Evolutionary conservation across 2,329 filamentous ascomycete genomes (phyloP).

Genomic region (Metarhizium humberi): DNA sequence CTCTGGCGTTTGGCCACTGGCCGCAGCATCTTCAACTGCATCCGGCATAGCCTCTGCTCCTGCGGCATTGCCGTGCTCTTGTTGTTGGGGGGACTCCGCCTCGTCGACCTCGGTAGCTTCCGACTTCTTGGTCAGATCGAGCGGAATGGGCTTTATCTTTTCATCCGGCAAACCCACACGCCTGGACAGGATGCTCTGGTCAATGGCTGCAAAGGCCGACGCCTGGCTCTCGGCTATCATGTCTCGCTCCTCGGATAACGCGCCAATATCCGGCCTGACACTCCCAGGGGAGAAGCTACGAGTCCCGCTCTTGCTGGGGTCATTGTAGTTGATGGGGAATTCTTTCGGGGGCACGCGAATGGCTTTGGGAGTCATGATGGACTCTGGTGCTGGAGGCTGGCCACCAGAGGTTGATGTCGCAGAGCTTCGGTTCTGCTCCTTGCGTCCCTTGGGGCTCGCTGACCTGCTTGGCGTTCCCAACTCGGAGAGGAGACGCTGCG

Average conservation of each 20-base stretch:
- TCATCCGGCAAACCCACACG: conserved; percentile 39
- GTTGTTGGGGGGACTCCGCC: conserved; percentile 11
- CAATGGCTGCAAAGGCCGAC: conserved; percentile 53
- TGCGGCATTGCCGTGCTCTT: neutral
- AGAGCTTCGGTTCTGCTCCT: conserved; percentile 28
- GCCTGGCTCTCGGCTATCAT: conserved; percentile 37
- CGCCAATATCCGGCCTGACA: conserved; percentile 12
- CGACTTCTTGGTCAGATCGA: conserved; percentile 23
- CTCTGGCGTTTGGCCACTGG: conserved; percentile 1
- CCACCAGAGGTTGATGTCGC: conserved; percentile 21
- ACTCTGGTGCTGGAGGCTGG: conserved; percentile 9
- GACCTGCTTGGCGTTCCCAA: conserved; percentile 44
- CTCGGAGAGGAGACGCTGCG: conserved; percentile 53
- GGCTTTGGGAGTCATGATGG: conserved; percentile 17
- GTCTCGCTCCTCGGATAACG: conserved; percentile 22
- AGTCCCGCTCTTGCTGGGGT: conserved; percentile 19
- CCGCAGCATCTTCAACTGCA: conserved; percentile 11
- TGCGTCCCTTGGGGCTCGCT: conserved; percentile 39
- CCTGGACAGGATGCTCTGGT: conserved; percentile 50
- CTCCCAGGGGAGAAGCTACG: conserved; percentile 34
- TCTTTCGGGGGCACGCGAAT: conserved; percentile 33
- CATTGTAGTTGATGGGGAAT: conserved; percentile 27
- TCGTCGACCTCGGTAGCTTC: conserved; percentile 16
- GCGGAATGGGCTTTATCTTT: conserved; percentile 35
- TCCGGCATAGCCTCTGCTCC: neutral